Base-by-base conservation (phyloP, 441 rosid species). In the Raphanus hybrid region DNA sequence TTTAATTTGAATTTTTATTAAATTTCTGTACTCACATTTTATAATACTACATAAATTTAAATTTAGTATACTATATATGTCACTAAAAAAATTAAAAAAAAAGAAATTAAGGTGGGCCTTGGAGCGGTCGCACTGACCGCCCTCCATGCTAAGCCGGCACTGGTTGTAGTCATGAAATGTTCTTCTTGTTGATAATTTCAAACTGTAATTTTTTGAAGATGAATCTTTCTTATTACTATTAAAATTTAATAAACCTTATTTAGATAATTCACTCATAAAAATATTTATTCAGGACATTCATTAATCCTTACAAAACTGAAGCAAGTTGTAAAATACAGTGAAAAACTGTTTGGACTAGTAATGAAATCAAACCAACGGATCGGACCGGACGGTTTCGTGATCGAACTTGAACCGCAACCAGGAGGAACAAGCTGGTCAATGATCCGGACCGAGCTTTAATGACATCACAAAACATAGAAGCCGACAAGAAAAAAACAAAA, bases 391-490 rank as follows among this genome's bases (percentile, higher is more conserved):
- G 52, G 72, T 39, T 35, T 4, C 59, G 61, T 67, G 48, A 73
- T 60, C 26, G 39, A 20, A 29, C 23, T 18, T 27, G 73, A 75
- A 68, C 68, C 74, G 39, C 9, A 75, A 2, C n/a, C 29, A 75
- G 20, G 20, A 68, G 50, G 55, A 48, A 48, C 26, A 16, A 67
- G 34, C n/a, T 59, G 77, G 71, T 39, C 73, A 45, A 59, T 37
- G 68, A 43, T 75, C 61, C 37, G 66, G 80, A 70, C 67, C 75
- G 65, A 77, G 54, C 67, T 35, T 54, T 29, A 2, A 10, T 15
- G 54, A 26, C 10, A 77, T 14, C 12, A 58, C 6, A 32, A 55
- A 12, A 27, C 61, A 58, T 27, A 57, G 58, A 70, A 63, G 50
- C 20, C 34, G 64, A 41, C 48, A 35, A 16, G 26, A 34, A 12